Evolutionary conservation across 2,329 filamentous ascomycete species (phyloP), one percentile per base, ranked within the genome.

Genomic region (Pseudopyrenochaeta lycopersici): DNA sequence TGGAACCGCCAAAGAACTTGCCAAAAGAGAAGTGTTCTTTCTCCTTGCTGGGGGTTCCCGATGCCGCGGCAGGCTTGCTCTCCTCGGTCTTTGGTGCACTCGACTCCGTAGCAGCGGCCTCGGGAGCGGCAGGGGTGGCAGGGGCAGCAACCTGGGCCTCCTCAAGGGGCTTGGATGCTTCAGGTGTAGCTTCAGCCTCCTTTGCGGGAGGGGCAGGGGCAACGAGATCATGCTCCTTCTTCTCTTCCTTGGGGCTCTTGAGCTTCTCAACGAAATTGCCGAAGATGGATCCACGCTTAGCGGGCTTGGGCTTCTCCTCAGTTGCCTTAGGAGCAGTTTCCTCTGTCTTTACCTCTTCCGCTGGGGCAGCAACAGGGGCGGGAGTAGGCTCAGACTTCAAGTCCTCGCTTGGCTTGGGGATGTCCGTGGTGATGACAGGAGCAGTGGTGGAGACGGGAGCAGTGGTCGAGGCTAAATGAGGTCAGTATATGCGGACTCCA

Each of bases 201-300:
- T 84, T 80, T 43, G 78, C 73, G 38, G 80, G 77, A 58, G 77
- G 74, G 27, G 46, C 50, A 64, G 78, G 76, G 46, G 82, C 78
- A 65, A 81, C 77, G 62, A 85, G 82, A 72, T 90, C 88, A 66
- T 86, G 82, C 61, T 88, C 88, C 76, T 90, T 88, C 84, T 94
- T 94, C 85, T 82, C 80, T 57, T 72, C 73, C 31, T 74, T 76
- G 10, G 80, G 80, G 72, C 77, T 80, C 72, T 78, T 79, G 51
- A 82, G 71, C 73, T 78, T 78, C 66, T 91, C 90, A 78, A 84
- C 85, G 74, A 91, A 87, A 71, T 87, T 88, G 68, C 86, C 87
- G 78, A 96, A 96, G 70, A 93, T 88, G 63, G 91, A 95, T 78
- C 88, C 87, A 77, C 92, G 90, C 90, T 96, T 96, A 78, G 86